Conservation (phyloP, 2,329 filamentous ascomycete species). For the Hymenoscyphus linearis region DNA sequence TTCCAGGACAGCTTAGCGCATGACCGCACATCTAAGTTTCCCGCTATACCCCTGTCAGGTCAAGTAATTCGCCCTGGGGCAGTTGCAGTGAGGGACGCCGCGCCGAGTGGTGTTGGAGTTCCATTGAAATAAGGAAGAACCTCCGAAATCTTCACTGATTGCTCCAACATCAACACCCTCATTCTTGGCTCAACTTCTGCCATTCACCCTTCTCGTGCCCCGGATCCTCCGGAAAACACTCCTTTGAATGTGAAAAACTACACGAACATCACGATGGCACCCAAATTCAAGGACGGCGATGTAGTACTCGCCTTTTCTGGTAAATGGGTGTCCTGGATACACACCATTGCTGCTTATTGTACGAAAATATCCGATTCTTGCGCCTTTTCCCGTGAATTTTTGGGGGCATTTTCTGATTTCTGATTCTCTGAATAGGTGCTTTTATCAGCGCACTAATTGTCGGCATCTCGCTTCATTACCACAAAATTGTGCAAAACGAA, state of each 20-base stretch:
- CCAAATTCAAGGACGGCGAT: slow-evolving; percentile 58
- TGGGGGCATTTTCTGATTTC: slow-evolving; percentile 15
- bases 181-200: background rate
- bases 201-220: background rate
- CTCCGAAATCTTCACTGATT: background rate
- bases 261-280: slow-evolving; percentile 32
- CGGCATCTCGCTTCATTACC: slow-evolving; percentile 78
- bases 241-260: slow-evolving; percentile 28
- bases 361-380: slow-evolving; percentile 31
- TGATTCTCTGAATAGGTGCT: slow-evolving; percentile 51
- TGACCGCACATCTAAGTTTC: too few relatives aligned
- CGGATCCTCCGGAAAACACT: slow-evolving; percentile 26
- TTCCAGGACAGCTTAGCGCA: too few relatives aligned
- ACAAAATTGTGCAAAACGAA: slow-evolving; percentile 97
- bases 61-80: too few relatives aligned
- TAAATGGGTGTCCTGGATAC: slow-evolving; percentile 83
- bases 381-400: background rate
- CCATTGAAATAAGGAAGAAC: background rate
- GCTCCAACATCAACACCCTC: background rate
- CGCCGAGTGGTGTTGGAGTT: too few relatives aligned
- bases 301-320: slow-evolving; percentile 66
- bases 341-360: slow-evolving; percentile 82
- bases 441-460: slow-evolving; percentile 83
- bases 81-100: too few relatives aligned
- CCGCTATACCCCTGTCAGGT: too few relatives aligned